These are phyloP conservation scores for Pseudocercospora pini-densiflorae DNA, from an alignment of 2,329 filamentous ascomycete species.

Conservation along the genomic window DNA sequence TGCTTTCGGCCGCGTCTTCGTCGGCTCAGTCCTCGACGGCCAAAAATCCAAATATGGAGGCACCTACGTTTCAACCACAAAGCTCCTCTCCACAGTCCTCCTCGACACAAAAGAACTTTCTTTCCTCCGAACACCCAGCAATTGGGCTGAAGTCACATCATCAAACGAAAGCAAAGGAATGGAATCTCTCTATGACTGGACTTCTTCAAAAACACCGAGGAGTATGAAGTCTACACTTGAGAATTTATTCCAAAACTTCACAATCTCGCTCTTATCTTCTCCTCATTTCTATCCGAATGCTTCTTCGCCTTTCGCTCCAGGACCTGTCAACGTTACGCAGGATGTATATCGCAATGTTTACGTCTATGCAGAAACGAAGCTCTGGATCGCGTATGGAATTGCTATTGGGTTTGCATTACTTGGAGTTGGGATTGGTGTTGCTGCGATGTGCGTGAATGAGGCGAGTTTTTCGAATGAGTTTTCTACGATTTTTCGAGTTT, in stretches of 20 bases:
- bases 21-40: background rate
- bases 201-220: background rate
- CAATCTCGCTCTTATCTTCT: too few species aligned
- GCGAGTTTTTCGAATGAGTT: constrained; percentile 18
- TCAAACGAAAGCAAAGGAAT: too few species aligned
- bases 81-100: constrained; percentile 1
- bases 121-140: background rate
- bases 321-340: constrained; percentile 11
- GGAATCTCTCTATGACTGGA: constrained; percentile 2
- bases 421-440: background rate
- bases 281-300: constrained; percentile 11
- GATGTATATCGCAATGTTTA: constrained; percentile 20
- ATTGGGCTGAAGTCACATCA: background rate
- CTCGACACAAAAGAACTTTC: background rate
- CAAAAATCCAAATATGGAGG: background rate
- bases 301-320: constrained; percentile 12
- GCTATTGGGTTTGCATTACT: constrained; percentile 21
- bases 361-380: constrained; percentile 14
- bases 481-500: constrained; percentile 24
- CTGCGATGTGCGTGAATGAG: too few species aligned
- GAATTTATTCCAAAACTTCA: constrained; percentile 23
- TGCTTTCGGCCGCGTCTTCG: constrained; percentile 7
- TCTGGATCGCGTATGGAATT: constrained; percentile 25
- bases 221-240: constrained; percentile 9
- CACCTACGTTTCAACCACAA: background rate